Evolutionary conservation across 768 basidiomycete genomes (phyloP).

Genomic region (Floccularia luteovirens): DNA sequence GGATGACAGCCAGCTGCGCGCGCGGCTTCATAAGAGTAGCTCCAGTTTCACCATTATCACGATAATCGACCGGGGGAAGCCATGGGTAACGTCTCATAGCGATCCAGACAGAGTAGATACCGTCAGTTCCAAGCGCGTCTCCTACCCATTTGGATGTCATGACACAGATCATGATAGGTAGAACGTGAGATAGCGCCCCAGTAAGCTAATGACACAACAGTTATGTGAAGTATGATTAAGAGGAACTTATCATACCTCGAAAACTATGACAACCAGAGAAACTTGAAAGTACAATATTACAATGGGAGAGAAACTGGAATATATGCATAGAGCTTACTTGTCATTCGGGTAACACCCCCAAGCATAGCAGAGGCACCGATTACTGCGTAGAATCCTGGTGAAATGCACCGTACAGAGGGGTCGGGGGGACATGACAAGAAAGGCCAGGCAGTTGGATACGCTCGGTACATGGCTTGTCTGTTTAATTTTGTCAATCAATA

Average conservation of each 20-base stretch:
- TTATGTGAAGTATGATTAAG: slow-evolving; percentile 2
- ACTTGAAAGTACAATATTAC: slow-evolving; percentile 31
- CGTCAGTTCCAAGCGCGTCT: slow-evolving; percentile 61
- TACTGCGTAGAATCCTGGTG: slow-evolving; percentile 72
- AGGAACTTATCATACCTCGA: slow-evolving; percentile 42
- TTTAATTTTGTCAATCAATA: slow-evolving; percentile 4
- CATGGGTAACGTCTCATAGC: slow-evolving; percentile 65
- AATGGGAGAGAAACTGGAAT: background rate
- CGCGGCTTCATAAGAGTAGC: slow-evolving; percentile 53
- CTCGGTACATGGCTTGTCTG: slow-evolving; percentile 60
- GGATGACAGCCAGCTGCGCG: slow-evolving; percentile 40
- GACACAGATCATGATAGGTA: slow-evolving; percentile 76
- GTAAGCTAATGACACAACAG: slow-evolving; percentile 40
- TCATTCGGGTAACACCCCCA: slow-evolving; percentile 73
- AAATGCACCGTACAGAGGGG: slow-evolving; percentile 58
- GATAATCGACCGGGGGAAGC: slow-evolving; percentile 58
- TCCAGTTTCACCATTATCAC: slow-evolving; percentile 57
- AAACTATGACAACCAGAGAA: slow-evolving; percentile 70
- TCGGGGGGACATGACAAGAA: slow-evolving; percentile 71
- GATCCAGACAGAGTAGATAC: slow-evolving; percentile 69
- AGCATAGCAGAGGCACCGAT: slow-evolving; percentile 73
- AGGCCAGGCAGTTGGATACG: slow-evolving; percentile 62
- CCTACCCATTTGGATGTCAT: slow-evolving; percentile 76
- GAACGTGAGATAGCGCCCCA: slow-evolving; percentile 72
- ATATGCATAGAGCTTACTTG: slow-evolving; percentile 39